A percentile compares a stretch with the other conserved stretches of the same genome.
phyloP scores from a whole-genome alignment of 1,139 yeast genomes.

The Lodderomyces oxycetoniae region DNA sequence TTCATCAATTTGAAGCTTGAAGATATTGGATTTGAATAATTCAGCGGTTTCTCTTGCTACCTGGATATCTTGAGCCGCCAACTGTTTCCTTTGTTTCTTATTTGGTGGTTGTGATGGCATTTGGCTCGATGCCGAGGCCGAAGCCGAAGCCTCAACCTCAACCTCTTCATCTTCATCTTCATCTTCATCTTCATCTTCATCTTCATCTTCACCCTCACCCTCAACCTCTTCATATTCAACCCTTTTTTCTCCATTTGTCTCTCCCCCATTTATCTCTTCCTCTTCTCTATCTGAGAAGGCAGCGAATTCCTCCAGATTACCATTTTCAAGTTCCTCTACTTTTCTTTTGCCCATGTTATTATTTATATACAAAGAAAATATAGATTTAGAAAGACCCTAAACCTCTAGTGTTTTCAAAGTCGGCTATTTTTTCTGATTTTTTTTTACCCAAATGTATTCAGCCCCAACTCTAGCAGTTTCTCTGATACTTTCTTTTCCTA shows the following conservation, averaged over 20 bases:
- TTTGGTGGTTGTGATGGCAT: constrained; percentile 16
- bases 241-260: neutral
- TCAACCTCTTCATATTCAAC: neutral
- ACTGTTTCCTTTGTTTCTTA: constrained; percentile 37
- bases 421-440: too few species aligned
- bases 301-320: neutral
- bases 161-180: constrained; percentile 12
- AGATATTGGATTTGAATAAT: constrained; percentile 86
- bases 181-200: constrained; percentile 6
- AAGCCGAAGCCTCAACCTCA: constrained; percentile 14
- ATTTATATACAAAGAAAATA: too few species aligned
- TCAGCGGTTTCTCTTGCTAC: constrained; percentile 92
- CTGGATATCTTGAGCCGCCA: constrained; percentile 82
- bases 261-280: neutral
- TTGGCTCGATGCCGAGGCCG: constrained; percentile 14
- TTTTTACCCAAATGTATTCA: too few species aligned
- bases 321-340: neutral
- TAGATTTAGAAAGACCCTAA: too few species aligned
- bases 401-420: too few species aligned
- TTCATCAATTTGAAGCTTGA: constrained; percentile 92
- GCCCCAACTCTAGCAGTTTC: too few species aligned
- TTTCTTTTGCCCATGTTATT: constrained; percentile 4
- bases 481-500: too few species aligned
- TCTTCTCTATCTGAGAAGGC: constrained; percentile 1
- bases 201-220: constrained; percentile 4